Evolutionary conservation across 352 stramenopile species (phyloP).

Genomic region (Phytophthora idaei): DNA sequence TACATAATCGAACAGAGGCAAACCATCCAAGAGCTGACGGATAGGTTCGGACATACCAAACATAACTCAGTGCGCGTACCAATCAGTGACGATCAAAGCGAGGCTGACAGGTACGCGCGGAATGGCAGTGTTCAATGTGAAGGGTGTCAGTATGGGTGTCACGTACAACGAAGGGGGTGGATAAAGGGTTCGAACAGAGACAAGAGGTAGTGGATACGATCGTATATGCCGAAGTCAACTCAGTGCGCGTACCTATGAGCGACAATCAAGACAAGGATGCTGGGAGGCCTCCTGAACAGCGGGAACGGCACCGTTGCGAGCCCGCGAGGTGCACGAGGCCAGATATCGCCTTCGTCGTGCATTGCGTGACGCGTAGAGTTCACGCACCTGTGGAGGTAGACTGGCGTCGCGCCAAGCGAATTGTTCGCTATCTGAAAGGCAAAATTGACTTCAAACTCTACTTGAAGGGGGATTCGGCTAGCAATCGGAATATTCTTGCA

Average conservation of each 20-base stretch:
- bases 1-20: neutral
- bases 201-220: neutral
- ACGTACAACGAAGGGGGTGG: neutral
- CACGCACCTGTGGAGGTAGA: neutral
- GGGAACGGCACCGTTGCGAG: neutral
- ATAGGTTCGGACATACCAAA: neutral
- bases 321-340: neutral
- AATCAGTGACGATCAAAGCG: neutral
- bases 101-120: neutral
- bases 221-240: neutral
- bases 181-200: neutral
- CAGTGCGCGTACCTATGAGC: neutral
- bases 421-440: slow-evolving; percentile 3
- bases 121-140: slow-evolving; percentile 24
- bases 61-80: neutral
- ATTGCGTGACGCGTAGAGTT: neutral
- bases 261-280: neutral
- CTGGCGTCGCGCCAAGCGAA: neutral
- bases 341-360: slow-evolving; percentile 3
- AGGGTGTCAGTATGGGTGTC: slow-evolving; percentile 19
- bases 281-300: neutral
- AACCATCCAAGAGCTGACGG: neutral
- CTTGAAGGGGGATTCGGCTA: no score
- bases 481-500: no score
- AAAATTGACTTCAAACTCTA: neutral